Conservation (phyloP, 2,329 filamentous ascomycete species). For the Arthrobotrys entomopaga region DNA sequence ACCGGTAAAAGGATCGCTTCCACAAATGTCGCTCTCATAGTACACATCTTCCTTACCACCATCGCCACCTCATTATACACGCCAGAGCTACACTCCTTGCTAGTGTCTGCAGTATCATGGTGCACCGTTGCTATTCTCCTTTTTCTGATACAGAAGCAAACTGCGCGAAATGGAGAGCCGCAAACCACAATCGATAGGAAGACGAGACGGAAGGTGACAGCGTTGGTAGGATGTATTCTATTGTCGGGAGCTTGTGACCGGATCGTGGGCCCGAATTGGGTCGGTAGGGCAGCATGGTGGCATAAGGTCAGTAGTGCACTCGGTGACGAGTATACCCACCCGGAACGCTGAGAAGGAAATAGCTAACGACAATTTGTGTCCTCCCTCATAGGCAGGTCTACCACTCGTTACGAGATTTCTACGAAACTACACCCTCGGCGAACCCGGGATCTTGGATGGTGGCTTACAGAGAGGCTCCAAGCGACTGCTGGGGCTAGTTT, state of each 20-base stretch:
- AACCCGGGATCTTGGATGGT: slow-evolving; percentile 47
- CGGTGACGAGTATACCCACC: no score
- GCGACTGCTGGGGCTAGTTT: slow-evolving; percentile 33
- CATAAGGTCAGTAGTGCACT: slow-evolving; percentile 43
- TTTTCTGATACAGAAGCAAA: slow-evolving; percentile 36
- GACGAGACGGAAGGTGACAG: slow-evolving; percentile 46
- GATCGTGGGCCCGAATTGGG: slow-evolving; percentile 45
- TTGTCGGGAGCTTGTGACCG: slow-evolving; percentile 47
- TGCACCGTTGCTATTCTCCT: slow-evolving; percentile 47
- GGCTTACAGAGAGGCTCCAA: slow-evolving; percentile 35
- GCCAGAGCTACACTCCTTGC: slow-evolving; percentile 39
- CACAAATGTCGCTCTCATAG: slow-evolving; percentile 32
- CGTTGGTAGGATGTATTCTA: slow-evolving; percentile 42
- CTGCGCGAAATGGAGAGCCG: slow-evolving; percentile 29
- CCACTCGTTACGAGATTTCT: slow-evolving; percentile 51
- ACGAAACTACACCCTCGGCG: slow-evolving; percentile 50
- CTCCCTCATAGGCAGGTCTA: slow-evolving; percentile 45
- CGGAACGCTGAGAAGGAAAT: neutral
- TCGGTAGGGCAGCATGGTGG: slow-evolving; percentile 49
- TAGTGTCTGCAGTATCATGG: slow-evolving; percentile 49
- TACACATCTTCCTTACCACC: slow-evolving; percentile 39
- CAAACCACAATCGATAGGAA: slow-evolving; percentile 42
- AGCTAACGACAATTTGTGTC: neutral
- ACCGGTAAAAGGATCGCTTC: slow-evolving; percentile 11
- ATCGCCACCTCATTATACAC: slow-evolving; percentile 41